A percentile compares a stretch with the other conserved stretches of the same genome.
phyloP scores from a whole-genome alignment of 2,329 filamentous ascomycete species.

The Kalaharituber pfeilii region DNA sequence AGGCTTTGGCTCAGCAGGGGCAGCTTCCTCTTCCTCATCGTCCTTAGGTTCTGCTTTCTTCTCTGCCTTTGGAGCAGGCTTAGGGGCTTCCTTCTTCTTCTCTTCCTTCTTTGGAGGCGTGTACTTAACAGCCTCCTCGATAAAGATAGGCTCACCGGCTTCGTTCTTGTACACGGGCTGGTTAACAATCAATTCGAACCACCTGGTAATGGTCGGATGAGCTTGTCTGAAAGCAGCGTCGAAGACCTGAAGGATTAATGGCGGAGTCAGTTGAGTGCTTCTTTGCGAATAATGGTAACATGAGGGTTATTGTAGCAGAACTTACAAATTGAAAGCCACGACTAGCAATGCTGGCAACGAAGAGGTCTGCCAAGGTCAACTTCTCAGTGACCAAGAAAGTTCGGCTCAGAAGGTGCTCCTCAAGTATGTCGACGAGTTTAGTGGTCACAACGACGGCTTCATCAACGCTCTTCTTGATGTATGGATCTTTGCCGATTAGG shows the following conservation, averaged over 20 bases:
- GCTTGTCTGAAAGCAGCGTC: conserved; percentile 72
- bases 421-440: conserved; percentile 54
- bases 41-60: conserved; percentile 38
- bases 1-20: conserved; percentile 55
- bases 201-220: conserved; percentile 76
- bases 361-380: conserved; percentile 89
- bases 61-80: conserved; percentile 29
- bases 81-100: conserved; percentile 36
- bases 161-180: conserved; percentile 79
- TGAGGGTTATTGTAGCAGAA: background rate
- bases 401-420: conserved; percentile 77
- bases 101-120: conserved; percentile 44
- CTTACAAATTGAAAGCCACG: conserved; percentile 69
- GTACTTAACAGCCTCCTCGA: conserved; percentile 64
- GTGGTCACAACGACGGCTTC: conserved; percentile 52
- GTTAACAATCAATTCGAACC: conserved; percentile 88
- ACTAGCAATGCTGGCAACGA: conserved; percentile 57
- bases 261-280: background rate
- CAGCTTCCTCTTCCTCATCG: conserved; percentile 36
- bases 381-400: conserved; percentile 97
- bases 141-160: conserved; percentile 54
- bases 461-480: conserved; percentile 97
- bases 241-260: conserved; percentile 41
- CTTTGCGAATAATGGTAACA: too few species aligned
- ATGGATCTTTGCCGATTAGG: conserved; percentile 60